Conservation (phyloP, 768 basidiomycete genomes). For the Leccinum truebloodii region DNA sequence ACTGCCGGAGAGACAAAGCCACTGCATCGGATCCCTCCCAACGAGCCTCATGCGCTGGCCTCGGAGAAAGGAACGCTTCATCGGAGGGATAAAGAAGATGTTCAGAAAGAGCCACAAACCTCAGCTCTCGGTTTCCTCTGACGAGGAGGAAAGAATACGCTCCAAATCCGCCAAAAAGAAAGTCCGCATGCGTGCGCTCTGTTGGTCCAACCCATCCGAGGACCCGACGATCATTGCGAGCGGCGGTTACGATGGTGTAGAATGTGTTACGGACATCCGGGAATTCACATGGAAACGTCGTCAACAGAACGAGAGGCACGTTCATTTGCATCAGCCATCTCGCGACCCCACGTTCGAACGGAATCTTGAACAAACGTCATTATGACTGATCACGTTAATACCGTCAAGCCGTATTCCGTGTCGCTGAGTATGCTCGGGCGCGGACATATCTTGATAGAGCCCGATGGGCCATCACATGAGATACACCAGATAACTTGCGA, state of each 20-base stretch:
- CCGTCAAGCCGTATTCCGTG: too few species aligned
- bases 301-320: too few species aligned
- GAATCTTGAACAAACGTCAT: too few species aligned
- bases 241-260: constrained; percentile 79
- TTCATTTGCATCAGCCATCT: too few species aligned
- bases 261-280: constrained; percentile 75
- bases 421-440: too few species aligned
- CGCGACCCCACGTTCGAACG: too few species aligned
- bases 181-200: constrained; percentile 41
- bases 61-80: constrained; percentile 23
- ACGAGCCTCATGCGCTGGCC: constrained; percentile 10
- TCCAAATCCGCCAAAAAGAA: constrained; percentile 59
- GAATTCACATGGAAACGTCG: constrained; percentile 65
- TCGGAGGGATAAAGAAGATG: constrained; percentile 15
- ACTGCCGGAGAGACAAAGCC: constrained; percentile 9
- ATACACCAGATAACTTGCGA: neutral
- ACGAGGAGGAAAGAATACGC: constrained; percentile 74
- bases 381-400: too few species aligned
- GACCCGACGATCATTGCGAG: constrained; percentile 76
- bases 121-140: constrained; percentile 61
- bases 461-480: constrained; percentile 40
- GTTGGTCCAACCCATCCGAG: constrained; percentile 39
- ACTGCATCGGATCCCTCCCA: constrained; percentile 27
- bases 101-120: constrained; percentile 37
- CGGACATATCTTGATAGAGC: too few species aligned